phyloP scores from a whole-genome alignment of 352 stramenopile species.

The Phytophthora ohioensis region DNA sequence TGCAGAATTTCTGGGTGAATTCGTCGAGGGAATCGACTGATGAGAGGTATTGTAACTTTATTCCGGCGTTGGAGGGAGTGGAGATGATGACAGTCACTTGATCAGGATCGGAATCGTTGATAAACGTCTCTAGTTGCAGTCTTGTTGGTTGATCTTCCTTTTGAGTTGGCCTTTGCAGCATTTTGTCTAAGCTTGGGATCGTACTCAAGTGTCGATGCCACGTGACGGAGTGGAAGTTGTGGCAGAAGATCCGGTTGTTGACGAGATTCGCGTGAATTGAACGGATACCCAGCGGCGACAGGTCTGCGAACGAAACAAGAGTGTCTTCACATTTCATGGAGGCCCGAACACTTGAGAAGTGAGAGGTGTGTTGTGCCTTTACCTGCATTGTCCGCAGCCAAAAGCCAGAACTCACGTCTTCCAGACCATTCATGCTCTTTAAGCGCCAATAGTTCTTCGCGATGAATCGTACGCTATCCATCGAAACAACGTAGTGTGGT shows the following conservation, averaged over 20 bases:
- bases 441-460: constrained; percentile 45
- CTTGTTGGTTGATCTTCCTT: not conserved
- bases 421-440: constrained; percentile 49
- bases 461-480: constrained; percentile 55
- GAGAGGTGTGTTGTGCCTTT: constrained; percentile 24
- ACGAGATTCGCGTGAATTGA: constrained; percentile 58
- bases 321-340: constrained; percentile 39
- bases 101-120: not conserved
- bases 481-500: constrained; percentile 63
- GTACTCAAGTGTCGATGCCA: constrained; percentile 21
- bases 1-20: constrained; percentile 3
- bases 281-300: constrained; percentile 50
- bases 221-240: constrained; percentile 17
- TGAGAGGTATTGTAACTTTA: constrained; percentile 13
- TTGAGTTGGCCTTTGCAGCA: constrained; percentile 13
- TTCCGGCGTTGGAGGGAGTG: constrained; percentile 8
- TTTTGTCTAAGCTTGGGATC: constrained; percentile 15
- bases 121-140: constrained; percentile 2
- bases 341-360: constrained; percentile 24
- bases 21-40: not conserved
- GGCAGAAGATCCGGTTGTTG: constrained; percentile 24
- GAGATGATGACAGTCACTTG: constrained; percentile 21
- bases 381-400: constrained; percentile 65
- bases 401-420: constrained; percentile 70
- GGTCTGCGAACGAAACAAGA: constrained; percentile 57